Percentiles rank a stretch among this genome's conserved stretches.
These are phyloP conservation scores for Diplodia seriata DNA, from an alignment of 2,329 filamentous ascomycete genomes.

Conservation along the genomic window DNA sequence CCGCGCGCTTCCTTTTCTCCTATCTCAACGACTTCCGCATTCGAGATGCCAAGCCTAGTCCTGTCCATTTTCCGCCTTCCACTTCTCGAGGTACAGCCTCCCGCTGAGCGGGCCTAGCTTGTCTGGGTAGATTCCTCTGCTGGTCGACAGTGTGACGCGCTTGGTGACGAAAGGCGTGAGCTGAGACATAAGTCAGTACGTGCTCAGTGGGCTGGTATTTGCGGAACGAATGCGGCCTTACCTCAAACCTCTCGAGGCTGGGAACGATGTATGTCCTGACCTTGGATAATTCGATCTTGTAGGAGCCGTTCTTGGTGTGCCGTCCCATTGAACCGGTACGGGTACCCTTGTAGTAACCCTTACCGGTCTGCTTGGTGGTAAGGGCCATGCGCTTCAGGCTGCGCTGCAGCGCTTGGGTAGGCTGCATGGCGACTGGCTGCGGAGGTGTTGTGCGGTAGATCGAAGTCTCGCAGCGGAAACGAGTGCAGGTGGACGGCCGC, in stretches of 20 bases:
- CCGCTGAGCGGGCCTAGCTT: conserved; percentile 42
- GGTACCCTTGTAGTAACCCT: conserved; percentile 97
- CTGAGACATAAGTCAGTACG: conserved; percentile 52
- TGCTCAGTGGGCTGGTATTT: background rate
- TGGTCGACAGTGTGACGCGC: conserved; percentile 13
- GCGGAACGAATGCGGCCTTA: conserved; percentile 47
- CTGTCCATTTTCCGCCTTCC: conserved; percentile 43
- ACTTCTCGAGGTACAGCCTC: conserved; percentile 43
- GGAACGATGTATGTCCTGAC: conserved; percentile 91
- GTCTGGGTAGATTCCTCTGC: conserved; percentile 36
- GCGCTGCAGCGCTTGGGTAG: conserved; percentile 71
- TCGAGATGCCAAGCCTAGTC: background rate
- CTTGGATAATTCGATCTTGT: conserved; percentile 82
- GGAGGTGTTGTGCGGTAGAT: background rate
- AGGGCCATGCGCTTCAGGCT: conserved; percentile 77
- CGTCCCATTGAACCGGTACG: conserved; percentile 84
- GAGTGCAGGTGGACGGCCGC: background rate
- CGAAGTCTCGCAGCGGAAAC: conserved; percentile 12
- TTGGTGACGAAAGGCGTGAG: conserved; percentile 79
- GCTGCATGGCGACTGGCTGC: conserved; percentile 62
- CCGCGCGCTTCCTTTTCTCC: background rate
- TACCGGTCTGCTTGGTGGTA: conserved; percentile 91
- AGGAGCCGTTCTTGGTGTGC: conserved; percentile 84
- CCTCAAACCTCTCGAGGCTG: conserved; percentile 73
- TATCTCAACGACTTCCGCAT: background rate